Conservation (phyloP, 371 early-diverging fungal genomes). For the Mortierella sp. region DNA sequence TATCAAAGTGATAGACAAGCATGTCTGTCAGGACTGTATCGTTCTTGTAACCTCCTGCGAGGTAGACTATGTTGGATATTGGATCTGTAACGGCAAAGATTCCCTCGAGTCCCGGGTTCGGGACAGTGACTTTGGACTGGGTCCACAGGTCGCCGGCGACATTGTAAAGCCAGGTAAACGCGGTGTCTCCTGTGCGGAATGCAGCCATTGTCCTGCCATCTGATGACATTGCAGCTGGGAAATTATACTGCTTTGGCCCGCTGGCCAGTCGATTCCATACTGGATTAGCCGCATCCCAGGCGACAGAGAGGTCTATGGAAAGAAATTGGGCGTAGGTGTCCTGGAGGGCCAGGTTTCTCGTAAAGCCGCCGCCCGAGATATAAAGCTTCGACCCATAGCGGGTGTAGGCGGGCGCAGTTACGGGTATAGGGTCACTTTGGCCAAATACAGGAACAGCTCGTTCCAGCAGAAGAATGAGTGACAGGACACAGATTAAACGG, state of each 20-base stretch:
- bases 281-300: constrained; percentile 1
- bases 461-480: too few relatives aligned
- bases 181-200: background rate
- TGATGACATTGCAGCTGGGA: background rate
- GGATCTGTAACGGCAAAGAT: background rate
- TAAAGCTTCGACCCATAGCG: too few relatives aligned
- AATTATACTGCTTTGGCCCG: background rate
- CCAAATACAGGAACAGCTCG: too few relatives aligned
- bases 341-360: too few relatives aligned
- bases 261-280: background rate
- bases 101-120: background rate
- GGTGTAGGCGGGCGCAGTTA: too few relatives aligned
- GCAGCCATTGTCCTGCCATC: background rate
- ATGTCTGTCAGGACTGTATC: background rate
- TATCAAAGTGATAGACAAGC: background rate
- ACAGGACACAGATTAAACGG: too few relatives aligned
- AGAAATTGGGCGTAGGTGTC: background rate
- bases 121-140: background rate
- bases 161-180: background rate
- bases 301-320: background rate
- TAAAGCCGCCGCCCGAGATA: too few relatives aligned
- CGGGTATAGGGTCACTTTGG: too few relatives aligned
- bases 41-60: constrained; percentile 6
- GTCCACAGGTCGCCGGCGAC: background rate
- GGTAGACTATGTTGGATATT: background rate